Conservation (phyloP, 495 filamentous ascomycete species). For the Aspergillus asperescens region DNA sequence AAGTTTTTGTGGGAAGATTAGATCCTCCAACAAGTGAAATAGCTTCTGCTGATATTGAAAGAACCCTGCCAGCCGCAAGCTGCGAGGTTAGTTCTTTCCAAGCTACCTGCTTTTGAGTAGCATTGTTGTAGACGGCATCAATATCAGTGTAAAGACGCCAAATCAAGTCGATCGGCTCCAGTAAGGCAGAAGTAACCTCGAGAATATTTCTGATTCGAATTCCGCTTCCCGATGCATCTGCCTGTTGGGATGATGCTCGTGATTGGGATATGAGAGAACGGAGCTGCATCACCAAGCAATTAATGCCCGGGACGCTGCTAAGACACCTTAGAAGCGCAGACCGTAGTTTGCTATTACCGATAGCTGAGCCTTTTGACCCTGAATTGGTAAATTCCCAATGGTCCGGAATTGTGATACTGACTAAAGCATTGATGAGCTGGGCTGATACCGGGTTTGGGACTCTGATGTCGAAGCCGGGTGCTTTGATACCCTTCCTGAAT, state of each 20-base stretch:
- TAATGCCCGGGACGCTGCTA: constrained; percentile 65
- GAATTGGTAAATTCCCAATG: constrained; percentile 64
- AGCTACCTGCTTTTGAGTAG: constrained; percentile 39
- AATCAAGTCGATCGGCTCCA: constrained; percentile 52
- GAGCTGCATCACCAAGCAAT: constrained; percentile 60
- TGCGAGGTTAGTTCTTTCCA: constrained; percentile 66
- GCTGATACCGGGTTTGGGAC: constrained; percentile 59
- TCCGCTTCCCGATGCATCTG: constrained; percentile 26
- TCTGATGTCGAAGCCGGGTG: constrained; percentile 51
- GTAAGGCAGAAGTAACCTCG: constrained; percentile 46
- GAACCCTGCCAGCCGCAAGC: constrained; percentile 64
- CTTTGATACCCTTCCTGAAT: constrained; percentile 24
- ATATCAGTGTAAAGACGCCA: constrained; percentile 50
- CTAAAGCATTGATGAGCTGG: constrained; percentile 64
- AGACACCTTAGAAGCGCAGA: constrained; percentile 60
- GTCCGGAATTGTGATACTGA: constrained; percentile 64
- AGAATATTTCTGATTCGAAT: constrained; percentile 35
- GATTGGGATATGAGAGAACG: constrained; percentile 43
- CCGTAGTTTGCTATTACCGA: constrained; percentile 29
- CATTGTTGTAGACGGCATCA: constrained; percentile 24
- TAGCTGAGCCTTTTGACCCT: constrained; percentile 30
- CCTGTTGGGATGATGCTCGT: constrained; percentile 24
- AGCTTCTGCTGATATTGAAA: constrained; percentile 73
- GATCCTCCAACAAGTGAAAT: constrained; percentile 45
- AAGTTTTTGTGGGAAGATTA: constrained; percentile 21